phyloP scores from a whole-genome alignment of 768 basidiomycete species.

The Mycena maculata region DNA sequence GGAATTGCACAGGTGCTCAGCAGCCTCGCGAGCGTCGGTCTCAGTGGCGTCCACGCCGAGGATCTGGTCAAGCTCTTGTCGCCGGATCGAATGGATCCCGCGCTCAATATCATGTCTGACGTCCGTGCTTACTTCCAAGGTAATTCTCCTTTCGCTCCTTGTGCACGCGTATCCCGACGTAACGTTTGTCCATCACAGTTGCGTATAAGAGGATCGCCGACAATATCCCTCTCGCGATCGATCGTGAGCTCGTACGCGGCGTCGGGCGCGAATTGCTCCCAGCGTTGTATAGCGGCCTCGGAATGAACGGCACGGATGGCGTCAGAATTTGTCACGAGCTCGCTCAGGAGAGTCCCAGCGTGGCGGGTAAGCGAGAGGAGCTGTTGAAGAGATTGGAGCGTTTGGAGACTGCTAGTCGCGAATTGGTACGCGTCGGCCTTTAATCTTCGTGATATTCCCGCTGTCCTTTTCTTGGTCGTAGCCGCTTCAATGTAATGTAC shows the following conservation, averaged over 20 bases:
- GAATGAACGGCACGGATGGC: slow-evolving; percentile 61
- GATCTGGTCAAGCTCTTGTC: slow-evolving; percentile 53
- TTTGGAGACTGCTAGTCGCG: slow-evolving; percentile 56
- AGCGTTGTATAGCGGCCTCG: slow-evolving; percentile 60
- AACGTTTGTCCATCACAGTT: slow-evolving; percentile 48
- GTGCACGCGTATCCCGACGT: background rate
- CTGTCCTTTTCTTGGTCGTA: too few species aligned
- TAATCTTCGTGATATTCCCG: background rate
- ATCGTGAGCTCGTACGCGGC: slow-evolving; percentile 66
- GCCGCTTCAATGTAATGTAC: too few species aligned
- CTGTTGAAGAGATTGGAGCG: slow-evolving; percentile 63
- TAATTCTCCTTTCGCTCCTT: slow-evolving; percentile 22
- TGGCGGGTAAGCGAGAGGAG: slow-evolving; percentile 60
- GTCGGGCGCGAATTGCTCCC: slow-evolving; percentile 58
- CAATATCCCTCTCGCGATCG: slow-evolving; percentile 66
- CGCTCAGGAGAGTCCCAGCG: slow-evolving; percentile 60
- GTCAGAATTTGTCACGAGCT: slow-evolving; percentile 60
- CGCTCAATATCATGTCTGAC: slow-evolving; percentile 61
- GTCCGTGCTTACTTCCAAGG: slow-evolving; percentile 67
- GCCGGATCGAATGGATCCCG: slow-evolving; percentile 50
- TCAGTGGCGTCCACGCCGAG: slow-evolving; percentile 36
- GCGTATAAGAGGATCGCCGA: slow-evolving; percentile 71
- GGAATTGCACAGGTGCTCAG: background rate
- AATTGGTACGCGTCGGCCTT: slow-evolving; percentile 47
- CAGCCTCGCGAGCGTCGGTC: slow-evolving; percentile 37